Conservation (phyloP, 2,329 filamentous ascomycete genomes). For the Chaetomium olivaceum region DNA sequence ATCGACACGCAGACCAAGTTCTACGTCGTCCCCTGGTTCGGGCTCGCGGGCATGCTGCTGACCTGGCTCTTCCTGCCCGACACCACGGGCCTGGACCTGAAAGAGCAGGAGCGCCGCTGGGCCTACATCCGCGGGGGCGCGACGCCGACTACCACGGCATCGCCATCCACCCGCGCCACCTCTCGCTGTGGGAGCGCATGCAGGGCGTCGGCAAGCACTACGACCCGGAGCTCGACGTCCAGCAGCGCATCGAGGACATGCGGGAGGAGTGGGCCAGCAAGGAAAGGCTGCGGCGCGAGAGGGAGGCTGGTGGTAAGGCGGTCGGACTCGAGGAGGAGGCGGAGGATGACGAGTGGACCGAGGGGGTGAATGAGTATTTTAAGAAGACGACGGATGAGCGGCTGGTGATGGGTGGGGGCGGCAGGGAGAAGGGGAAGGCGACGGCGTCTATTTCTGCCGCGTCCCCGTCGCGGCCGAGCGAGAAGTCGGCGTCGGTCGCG, state of each 20-base stretch:
- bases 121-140: constrained; percentile 75
- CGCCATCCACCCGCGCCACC: constrained; percentile 84
- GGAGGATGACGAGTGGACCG: constrained; percentile 53
- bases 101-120: constrained; percentile 97
- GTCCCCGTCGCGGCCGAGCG: neutral
- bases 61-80: constrained; percentile 90
- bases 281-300: constrained; percentile 45
- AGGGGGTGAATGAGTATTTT: constrained; percentile 58
- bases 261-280: constrained; percentile 60
- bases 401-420: neutral
- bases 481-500: constrained; percentile 20
- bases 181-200: constrained; percentile 84
- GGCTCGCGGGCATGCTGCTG: constrained; percentile 79
- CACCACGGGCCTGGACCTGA: constrained; percentile 92
- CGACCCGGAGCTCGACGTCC: constrained; percentile 78
- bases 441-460: too few relatives aligned
- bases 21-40: constrained; percentile 93
- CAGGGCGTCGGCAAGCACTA: constrained; percentile 79
- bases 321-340: constrained; percentile 26
- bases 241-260: constrained; percentile 84
- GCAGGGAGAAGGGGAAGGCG: neutral
- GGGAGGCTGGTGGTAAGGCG: constrained; percentile 39
- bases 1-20: constrained; percentile 83
- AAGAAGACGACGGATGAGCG: constrained; percentile 37
- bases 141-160: constrained; percentile 88